Evolutionary conservation across 805 yeast species (phyloP).

Genomic region (Kuraishia piskuri): DNA sequence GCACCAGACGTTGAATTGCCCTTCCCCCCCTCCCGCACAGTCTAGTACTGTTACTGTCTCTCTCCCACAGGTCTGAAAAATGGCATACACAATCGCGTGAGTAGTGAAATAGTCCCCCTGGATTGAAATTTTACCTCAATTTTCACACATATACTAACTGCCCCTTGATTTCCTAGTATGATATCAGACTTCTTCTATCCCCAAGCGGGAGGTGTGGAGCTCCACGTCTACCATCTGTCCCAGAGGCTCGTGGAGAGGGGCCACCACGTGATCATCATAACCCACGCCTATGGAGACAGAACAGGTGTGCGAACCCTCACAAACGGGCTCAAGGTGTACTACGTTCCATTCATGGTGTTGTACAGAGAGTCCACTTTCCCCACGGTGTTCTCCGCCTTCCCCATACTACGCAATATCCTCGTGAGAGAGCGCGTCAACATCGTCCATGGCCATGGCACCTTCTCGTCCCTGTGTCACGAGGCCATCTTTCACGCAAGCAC

Average conservation of each 20-base stretch:
- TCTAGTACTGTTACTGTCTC: too few species aligned
- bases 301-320: conserved; percentile 77
- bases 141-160: not conserved
- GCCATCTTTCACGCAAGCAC: conserved; percentile 86
- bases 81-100: conserved; percentile 21
- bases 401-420: conserved; percentile 75
- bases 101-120: conserved; percentile 3
- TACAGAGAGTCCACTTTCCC: conserved; percentile 84
- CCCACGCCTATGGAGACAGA: conserved; percentile 83
- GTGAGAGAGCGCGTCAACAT: conserved; percentile 81
- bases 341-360: conserved; percentile 75
- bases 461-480: conserved; percentile 81
- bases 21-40: too few species aligned
- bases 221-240: conserved; percentile 87
- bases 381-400: conserved; percentile 81
- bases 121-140: not conserved
- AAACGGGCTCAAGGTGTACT: conserved; percentile 88
- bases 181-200: conserved; percentile 97
- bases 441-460: conserved; percentile 93
- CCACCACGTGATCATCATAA: conserved; percentile 77
- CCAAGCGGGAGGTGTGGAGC: conserved; percentile 96
- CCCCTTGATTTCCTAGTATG: conserved; percentile 33
- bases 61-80: conserved; percentile 1
- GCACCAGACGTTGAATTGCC: too few species aligned
- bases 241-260: conserved; percentile 74